Base-by-base conservation (phyloP, 352 stramenopile genomes). In the Phytophthora niederhauseri region DNA sequence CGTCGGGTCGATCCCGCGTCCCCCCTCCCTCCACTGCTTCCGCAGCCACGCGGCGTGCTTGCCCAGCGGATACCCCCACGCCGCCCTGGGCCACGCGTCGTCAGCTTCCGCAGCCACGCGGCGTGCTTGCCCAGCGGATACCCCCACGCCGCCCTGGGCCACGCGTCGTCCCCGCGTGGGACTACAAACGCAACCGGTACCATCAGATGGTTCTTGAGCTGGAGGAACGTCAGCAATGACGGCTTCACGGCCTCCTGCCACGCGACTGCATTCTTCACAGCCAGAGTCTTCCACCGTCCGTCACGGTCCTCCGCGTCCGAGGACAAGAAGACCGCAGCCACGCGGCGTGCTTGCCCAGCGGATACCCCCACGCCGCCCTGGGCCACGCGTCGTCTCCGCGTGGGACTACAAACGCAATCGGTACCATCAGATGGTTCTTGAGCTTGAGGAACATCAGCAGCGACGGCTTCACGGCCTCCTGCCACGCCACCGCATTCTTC, bases 1-100 rank as follows among this genome's bases (percentile, higher is more conserved):
- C 17, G 38, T 48, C 38, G 14, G 14, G 38, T 19, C 2, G 8
- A 75, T 61, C 11, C 46, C 60, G 24, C 45, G 1, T 28, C 43
- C 26, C 3, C 52, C 51, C 5, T 38, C 14, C 17, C 30, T 55
- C 41, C 52, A 49, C 26, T 36, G 19, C 9, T 61, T 54, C 34
- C 34, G 34, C 53, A 48, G 53, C 53, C 31, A 49, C 17, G 41
- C 11, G 14, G 50, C 50, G 17, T 56, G 26, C 38, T 46, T 26
- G 6, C 43, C 57, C 5, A 64, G 20, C 9, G 6, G 45, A 52
- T 64, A 56, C 28, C 46, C 57, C 57, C 57, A 65, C 48, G 58
- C 15, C 8, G 15, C 58, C 30, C 38, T 20, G 12, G 52, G 61
- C 31, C 61, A 68, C 5, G 26, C 20, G 8, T 30, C 22, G 7